Evolutionary conservation across 805 yeast species (phyloP).

Genomic region (Candida silvicultrix): DNA sequence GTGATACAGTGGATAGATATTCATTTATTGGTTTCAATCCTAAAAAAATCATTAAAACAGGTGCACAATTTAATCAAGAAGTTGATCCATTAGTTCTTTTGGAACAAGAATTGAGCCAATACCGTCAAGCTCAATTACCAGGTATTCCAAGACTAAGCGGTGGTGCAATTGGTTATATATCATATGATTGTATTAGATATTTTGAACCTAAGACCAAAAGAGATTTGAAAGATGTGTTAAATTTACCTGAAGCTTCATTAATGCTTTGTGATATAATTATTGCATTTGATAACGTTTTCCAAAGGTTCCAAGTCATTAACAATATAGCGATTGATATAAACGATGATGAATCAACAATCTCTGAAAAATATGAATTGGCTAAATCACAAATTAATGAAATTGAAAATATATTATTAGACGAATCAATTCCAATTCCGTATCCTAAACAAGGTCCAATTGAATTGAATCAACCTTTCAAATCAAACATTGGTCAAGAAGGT

Average conservation of each 20-base stretch:
- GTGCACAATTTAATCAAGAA: conserved; percentile 48
- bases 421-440: conserved; percentile 38
- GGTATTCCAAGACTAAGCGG: conserved; percentile 84
- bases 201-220: conserved; percentile 89
- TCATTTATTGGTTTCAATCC: conserved; percentile 90
- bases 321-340: conserved; percentile 50
- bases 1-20: conserved; percentile 84
- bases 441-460: conserved; percentile 76
- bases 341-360: conserved; percentile 27
- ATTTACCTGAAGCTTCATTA: conserved; percentile 86
- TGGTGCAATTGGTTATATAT: conserved; percentile 94
- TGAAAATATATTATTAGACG: conserved; percentile 41
- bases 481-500: conserved; percentile 92
- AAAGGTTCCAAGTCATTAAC: conserved; percentile 84
- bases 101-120: conserved; percentile 64
- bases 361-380: conserved; percentile 47
- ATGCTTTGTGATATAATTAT: conserved; percentile 89
- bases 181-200: conserved; percentile 94
- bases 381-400: conserved; percentile 50
- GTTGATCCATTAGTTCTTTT: conserved; percentile 75
- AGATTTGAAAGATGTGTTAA: conserved; percentile 66
- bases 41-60: conserved; percentile 75
- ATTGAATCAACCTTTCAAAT: conserved; percentile 61
- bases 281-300: conserved; percentile 92
- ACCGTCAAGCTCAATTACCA: conserved; percentile 69